A percentile compares a stretch with the other conserved stretches of the same genome.
These are phyloP conservation scores for Colletotrichum sp. DNA, from an alignment of 2,329 filamentous ascomycete genomes.

Conservation along the genomic window DNA sequence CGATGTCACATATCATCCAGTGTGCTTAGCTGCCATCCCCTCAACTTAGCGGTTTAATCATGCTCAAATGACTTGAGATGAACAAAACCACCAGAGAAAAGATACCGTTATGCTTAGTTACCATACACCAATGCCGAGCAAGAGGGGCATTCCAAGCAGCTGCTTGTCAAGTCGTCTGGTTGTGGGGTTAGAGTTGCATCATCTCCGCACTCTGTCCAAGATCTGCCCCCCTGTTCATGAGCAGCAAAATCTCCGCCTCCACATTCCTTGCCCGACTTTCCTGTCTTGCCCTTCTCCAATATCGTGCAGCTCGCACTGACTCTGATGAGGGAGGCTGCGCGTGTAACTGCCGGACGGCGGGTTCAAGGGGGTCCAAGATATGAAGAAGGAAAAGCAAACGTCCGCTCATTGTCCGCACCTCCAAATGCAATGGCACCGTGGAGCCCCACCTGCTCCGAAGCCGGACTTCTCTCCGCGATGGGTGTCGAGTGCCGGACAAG, in stretches of 20 bases:
- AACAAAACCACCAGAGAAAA: background rate
- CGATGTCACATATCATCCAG: background rate
- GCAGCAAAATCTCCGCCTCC: background rate
- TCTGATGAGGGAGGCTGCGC: background rate
- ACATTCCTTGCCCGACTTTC: background rate
- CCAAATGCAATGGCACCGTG: background rate
- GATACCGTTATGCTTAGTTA: background rate
- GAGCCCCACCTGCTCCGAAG: background rate
- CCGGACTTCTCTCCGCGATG: background rate
- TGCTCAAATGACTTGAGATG: background rate
- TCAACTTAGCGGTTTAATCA: background rate
- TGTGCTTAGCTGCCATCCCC: background rate
- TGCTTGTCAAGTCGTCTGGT: background rate
- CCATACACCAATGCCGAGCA: background rate
- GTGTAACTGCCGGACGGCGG: background rate
- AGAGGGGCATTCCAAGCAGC: background rate
- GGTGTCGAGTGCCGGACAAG: background rate
- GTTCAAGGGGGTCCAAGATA: background rate
- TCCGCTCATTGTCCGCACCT: background rate
- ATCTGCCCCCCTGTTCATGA: background rate
- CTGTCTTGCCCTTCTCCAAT: background rate
- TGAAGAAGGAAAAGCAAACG: background rate
- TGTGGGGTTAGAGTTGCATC: slow-evolving; percentile 6
- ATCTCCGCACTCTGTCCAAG: background rate
- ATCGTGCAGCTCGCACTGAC: background rate